These are phyloP conservation scores for Rhytidhysteron rufulum DNA, from an alignment of 2,329 filamentous ascomycete genomes.

Conservation along the genomic window DNA sequence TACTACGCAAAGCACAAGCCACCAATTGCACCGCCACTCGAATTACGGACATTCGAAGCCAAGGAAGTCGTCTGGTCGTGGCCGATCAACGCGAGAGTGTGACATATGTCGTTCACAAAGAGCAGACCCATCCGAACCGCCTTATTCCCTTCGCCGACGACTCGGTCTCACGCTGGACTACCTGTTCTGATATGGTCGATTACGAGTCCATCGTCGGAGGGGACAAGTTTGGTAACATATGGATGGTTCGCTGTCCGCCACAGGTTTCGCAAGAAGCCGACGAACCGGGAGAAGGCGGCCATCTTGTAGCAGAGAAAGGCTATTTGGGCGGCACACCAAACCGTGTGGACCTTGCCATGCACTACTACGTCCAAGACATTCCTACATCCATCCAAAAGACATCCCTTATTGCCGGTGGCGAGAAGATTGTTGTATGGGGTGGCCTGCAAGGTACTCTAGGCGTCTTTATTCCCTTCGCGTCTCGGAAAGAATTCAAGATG, in stretches of 20 bases:
- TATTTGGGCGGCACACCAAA: conserved; percentile 90
- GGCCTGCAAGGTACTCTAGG: conserved; percentile 93
- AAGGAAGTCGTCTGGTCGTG: conserved; percentile 86
- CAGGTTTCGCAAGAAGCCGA: conserved; percentile 88
- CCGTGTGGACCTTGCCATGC: conserved; percentile 77
- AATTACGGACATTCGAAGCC: conserved; percentile 85
- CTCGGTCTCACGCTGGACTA: conserved; percentile 84
- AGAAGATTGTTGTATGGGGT: conserved; percentile 88
- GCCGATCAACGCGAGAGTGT: conserved; percentile 91
- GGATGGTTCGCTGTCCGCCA: conserved; percentile 81
- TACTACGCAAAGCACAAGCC: conserved; percentile 87
- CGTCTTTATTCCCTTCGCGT: conserved; percentile 85
- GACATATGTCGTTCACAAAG: conserved; percentile 90
- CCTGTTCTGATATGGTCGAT: conserved; percentile 88
- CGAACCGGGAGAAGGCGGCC: conserved; percentile 83
- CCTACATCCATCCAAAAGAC: conserved; percentile 88
- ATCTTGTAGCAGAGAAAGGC: conserved; percentile 83
- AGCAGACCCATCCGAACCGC: conserved; percentile 69
- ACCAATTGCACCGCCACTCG: conserved; percentile 68
- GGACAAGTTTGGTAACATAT: conserved; percentile 97
- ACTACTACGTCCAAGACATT: conserved; percentile 89
- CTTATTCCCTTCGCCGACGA: conserved; percentile 94
- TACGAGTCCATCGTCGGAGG: conserved; percentile 94
- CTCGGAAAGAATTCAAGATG: conserved; percentile 92
- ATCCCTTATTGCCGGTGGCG: conserved; percentile 82